Percentiles rank a stretch among this genome's conserved stretches.
phyloP scores from a whole-genome alignment of 2,329 filamentous ascomycete species.

The Fusarium albosuccineum region DNA sequence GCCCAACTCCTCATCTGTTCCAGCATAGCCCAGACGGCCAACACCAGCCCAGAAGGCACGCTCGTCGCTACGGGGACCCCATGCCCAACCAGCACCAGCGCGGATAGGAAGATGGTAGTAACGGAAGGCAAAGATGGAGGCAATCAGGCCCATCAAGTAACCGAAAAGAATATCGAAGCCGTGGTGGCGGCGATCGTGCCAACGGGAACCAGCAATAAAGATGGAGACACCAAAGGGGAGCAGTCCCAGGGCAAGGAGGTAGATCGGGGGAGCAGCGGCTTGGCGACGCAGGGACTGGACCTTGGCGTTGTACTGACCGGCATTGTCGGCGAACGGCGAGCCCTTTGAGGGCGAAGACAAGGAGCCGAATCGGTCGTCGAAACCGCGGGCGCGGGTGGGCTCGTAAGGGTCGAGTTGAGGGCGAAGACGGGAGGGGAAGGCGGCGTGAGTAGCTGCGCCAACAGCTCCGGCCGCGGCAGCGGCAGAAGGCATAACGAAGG shows the following conservation, averaged over 20 bases:
- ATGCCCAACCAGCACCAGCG: conserved; percentile 86
- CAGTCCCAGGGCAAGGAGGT: conserved; percentile 77
- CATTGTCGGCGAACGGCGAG: conserved; percentile 24
- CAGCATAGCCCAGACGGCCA: conserved; percentile 70
- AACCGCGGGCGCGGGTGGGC: conserved; percentile 36
- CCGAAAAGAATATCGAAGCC: conserved; percentile 94
- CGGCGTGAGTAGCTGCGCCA: conserved; percentile 78
- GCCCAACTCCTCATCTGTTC: conserved; percentile 51
- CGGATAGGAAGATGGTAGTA: conserved; percentile 86
- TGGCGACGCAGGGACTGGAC: conserved; percentile 68
- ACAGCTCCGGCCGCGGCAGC: conserved; percentile 62
- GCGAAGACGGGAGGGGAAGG: conserved; percentile 78
- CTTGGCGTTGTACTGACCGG: conserved; percentile 49
- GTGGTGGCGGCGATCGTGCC: conserved; percentile 89
- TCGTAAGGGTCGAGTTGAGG: conserved; percentile 55
- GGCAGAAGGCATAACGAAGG: conserved; percentile 70
- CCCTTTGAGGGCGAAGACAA: conserved; percentile 42
- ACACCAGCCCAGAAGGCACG: conserved; percentile 85
- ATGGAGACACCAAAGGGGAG: conserved; percentile 80
- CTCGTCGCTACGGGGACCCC: conserved; percentile 80
- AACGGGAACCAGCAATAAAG: conserved; percentile 88
- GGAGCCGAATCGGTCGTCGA: conserved; percentile 37
- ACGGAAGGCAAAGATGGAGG: conserved; percentile 81
- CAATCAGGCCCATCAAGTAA: conserved; percentile 79
- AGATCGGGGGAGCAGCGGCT: conserved; percentile 85